phyloP scores from a whole-genome alignment of 306 rosid species.

The Abrus pulchellus region DNA sequence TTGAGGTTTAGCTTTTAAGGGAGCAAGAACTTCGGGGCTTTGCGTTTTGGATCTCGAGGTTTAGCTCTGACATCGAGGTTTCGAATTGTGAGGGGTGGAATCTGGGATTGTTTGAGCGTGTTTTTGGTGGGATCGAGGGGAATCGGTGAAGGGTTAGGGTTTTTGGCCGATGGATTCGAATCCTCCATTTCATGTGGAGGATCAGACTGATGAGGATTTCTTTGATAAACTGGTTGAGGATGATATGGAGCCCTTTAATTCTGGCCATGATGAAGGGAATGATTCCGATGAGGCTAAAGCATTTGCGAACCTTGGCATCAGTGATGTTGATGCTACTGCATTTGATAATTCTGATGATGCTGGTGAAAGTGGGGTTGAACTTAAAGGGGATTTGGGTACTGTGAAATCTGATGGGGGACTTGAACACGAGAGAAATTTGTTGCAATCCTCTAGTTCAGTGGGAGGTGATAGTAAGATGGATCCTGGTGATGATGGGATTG shows the following conservation, averaged over 20 bases:
- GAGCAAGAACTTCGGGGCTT: conserved; percentile 38
- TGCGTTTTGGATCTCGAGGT: conserved; percentile 63
- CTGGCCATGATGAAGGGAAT: conserved; percentile 48
- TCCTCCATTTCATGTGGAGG: conserved; percentile 90
- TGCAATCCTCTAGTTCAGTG: conserved; percentile 48
- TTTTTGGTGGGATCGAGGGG: conserved; percentile 44
- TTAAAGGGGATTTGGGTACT: conserved; percentile 31
- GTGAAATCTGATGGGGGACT: conserved; percentile 45
- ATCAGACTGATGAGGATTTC: conserved; percentile 91
- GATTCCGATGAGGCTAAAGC: conserved; percentile 73
- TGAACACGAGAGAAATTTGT: conserved; percentile 43
- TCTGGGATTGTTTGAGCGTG: conserved; percentile 17
- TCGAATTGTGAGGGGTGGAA: conserved; percentile 34
- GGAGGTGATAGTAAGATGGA: conserved; percentile 46
- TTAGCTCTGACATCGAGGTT: conserved; percentile 55
- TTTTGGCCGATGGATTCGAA: conserved; percentile 74
- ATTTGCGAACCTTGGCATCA: conserved; percentile 62
- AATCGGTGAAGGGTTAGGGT: conserved; percentile 55
- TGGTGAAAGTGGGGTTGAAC: conserved; percentile 44
- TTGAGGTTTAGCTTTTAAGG: conserved; percentile 46
- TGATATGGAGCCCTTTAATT: conserved; percentile 57
- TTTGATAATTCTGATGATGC: conserved; percentile 51
- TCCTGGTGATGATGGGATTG: conserved; percentile 45
- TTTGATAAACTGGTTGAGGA: conserved; percentile 91
- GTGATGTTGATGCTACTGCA: conserved; percentile 55